phyloP scores from a whole-genome alignment of 2,329 filamentous ascomycete species.

The Colletotrichum cereale region DNA sequence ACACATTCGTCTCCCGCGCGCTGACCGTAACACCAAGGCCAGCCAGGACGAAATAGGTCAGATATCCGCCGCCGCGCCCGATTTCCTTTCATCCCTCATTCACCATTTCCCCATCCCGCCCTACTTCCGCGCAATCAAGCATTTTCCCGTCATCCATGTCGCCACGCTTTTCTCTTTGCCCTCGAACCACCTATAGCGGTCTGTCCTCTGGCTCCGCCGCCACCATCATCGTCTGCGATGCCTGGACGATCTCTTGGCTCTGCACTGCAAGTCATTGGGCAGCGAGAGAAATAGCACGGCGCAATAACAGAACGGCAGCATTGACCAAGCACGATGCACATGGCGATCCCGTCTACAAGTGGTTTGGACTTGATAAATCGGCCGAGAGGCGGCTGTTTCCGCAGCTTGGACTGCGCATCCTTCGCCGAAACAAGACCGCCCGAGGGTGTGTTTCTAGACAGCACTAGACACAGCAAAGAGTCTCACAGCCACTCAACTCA shows the following conservation, averaged over 20 bases:
- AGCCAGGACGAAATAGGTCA: constrained; percentile 37
- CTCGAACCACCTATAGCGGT: not conserved
- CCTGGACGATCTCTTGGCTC: constrained; percentile 29
- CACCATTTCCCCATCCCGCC: constrained; percentile 3
- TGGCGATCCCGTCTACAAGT: constrained; percentile 31
- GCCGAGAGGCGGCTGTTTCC: constrained; percentile 29
- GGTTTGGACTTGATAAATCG: constrained; percentile 26
- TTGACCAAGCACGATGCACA: constrained; percentile 25
- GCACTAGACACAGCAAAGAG: not conserved
- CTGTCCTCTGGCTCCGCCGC: not conserved
- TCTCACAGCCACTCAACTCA: not conserved
- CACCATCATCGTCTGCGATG: constrained; percentile 6
- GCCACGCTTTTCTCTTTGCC: constrained; percentile 7
- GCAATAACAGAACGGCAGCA: not conserved
- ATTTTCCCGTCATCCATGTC: constrained; percentile 25
- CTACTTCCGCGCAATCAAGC: constrained; percentile 29
- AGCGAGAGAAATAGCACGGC: not conserved
- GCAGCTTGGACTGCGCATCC: constrained; percentile 5
- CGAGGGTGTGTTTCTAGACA: constrained; percentile 5
- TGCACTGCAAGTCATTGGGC: constrained; percentile 30
- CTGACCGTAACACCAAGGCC: constrained; percentile 11
- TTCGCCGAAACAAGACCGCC: constrained; percentile 24
- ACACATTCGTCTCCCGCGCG: not conserved
- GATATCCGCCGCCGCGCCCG: constrained; percentile 29
- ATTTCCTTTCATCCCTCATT: not conserved